phyloP scores from a whole-genome alignment of 1,284 basidiomycete genomes.

The Inonotus hispidus region DNA sequence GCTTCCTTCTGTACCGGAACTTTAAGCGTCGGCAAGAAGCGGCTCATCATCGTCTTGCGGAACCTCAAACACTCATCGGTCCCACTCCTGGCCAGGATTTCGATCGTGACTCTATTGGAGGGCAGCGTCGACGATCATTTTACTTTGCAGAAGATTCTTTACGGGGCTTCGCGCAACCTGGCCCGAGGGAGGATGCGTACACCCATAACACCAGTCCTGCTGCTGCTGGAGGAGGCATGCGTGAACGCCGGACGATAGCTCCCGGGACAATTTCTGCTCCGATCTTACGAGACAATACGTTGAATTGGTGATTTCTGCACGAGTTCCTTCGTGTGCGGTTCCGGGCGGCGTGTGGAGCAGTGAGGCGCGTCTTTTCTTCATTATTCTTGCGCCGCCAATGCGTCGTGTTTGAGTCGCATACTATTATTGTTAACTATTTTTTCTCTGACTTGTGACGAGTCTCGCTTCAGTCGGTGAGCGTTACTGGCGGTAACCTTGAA shows the following conservation, averaged over 20 bases:
- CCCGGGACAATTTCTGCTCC: constrained; percentile 59
- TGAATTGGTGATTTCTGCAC: constrained; percentile 54
- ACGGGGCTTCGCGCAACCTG: constrained; percentile 43
- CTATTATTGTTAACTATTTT: background rate
- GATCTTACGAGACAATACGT: constrained; percentile 61
- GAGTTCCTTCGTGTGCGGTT: background rate
- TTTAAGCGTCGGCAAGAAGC: constrained; percentile 54
- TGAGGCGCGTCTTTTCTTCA: background rate
- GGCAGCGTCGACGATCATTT: constrained; percentile 66
- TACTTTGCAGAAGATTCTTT: constrained; percentile 80
- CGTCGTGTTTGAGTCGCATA: background rate
- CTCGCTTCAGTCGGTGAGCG: background rate
- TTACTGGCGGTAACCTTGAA: background rate
- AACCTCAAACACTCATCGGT: constrained; percentile 38
- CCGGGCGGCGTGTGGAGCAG: background rate
- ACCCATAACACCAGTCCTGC: constrained; percentile 22
- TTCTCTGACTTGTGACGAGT: background rate
- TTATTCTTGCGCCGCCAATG: background rate
- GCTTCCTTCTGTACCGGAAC: constrained; percentile 56
- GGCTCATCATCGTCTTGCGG: constrained; percentile 57
- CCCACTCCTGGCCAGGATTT: constrained; percentile 57
- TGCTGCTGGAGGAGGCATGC: constrained; percentile 32
- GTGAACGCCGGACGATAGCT: constrained; percentile 46
- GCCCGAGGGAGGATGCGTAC: constrained; percentile 29
- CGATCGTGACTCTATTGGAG: constrained; percentile 67